A percentile compares a stretch with the other conserved stretches of the same genome.
phyloP scores from a whole-genome alignment of 495 filamentous ascomycete genomes.

The Trichocladium uniseriatum region DNA sequence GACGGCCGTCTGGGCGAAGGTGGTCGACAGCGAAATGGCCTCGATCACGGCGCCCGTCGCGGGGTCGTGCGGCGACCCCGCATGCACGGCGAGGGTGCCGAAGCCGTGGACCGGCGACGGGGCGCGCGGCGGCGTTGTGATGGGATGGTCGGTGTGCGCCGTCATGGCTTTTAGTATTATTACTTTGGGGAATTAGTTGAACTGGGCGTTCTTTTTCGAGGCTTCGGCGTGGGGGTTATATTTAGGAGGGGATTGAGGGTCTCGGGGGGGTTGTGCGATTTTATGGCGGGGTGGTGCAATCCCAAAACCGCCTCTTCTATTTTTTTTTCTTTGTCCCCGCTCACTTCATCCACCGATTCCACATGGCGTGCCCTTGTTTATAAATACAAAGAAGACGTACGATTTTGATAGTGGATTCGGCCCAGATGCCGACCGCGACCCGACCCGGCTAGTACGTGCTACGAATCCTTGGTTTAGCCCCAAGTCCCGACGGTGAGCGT shows the following conservation, averaged over 20 bases:
- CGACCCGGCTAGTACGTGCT: too few species aligned
- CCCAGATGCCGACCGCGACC: background rate
- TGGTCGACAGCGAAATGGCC: slow-evolving; percentile 90
- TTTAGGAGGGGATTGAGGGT: background rate
- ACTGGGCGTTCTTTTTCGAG: background rate
- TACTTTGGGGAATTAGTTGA: too few species aligned
- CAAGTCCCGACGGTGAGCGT: background rate
- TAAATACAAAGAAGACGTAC: background rate
- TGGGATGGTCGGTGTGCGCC: slow-evolving; percentile 29
- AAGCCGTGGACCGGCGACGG: slow-evolving; percentile 50
- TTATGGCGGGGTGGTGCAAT: background rate
- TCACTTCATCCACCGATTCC: too few species aligned
- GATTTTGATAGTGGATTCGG: background rate
- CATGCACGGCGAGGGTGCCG: slow-evolving; percentile 89
- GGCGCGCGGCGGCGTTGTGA: slow-evolving; percentile 36
- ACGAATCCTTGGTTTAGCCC: too few species aligned
- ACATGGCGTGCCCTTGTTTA: background rate
- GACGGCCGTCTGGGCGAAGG: slow-evolving; percentile 77
- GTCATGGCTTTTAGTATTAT: slow-evolving; percentile 32
- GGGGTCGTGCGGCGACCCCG: slow-evolving; percentile 82
- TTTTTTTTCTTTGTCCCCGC: slow-evolving; percentile 3
- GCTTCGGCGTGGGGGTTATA: background rate
- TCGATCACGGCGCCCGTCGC: slow-evolving; percentile 91
- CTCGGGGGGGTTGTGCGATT: background rate
- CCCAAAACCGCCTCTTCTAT: background rate